Base-by-base conservation (phyloP, 768 basidiomycete genomes). In the Phanerochaete sordida region DNA sequence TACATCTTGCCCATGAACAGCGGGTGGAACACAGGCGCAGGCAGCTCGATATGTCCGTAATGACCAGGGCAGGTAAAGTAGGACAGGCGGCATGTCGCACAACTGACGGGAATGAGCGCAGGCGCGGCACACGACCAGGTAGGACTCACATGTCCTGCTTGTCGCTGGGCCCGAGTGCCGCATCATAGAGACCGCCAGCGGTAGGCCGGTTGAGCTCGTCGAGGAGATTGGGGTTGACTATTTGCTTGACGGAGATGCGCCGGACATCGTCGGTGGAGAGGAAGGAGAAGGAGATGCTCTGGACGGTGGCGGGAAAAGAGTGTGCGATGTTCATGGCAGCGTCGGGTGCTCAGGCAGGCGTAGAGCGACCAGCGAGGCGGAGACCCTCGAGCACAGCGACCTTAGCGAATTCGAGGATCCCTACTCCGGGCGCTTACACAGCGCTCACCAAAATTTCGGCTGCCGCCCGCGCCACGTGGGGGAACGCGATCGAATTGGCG, bases 21-120 rank as follows among this genome's bases (percentile, higher is more conserved):
- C 0, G 97, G 97, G 69, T 99, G 96, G 70, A 91, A 98, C 2
- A 98, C 93, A 15, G 97, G 95, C 19, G 90, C 84, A 21, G 96
- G 95, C 6, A 99, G 83, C 62, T 98, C 94, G 62, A 99, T 96
- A 74, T 98, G 97, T 23, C 97, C 97, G 75, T 90, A 99, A 74
- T 99, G 97, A 19, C 97, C 97, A 1, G 97, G 95, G 73, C 97
- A 99, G 61, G 89, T 88, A 76, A 89, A 98, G 69, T 94, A 96
- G 49, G 86, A 91, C 68, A 97, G 83, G 59, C 83, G 88, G 72
- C 97, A 99, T 74, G 97, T 97, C 63, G 90, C 79, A 72, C 97
- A 99, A 61, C 96, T 99, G 24, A 50, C 27, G 43, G 60, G 45
- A 23, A 54, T 67, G 53, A 68, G 62, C 57, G 7, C 39, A 46